These are phyloP conservation scores for Diplodia scrobiculata DNA, from an alignment of 2,329 filamentous ascomycete genomes.

Conservation along the genomic window DNA sequence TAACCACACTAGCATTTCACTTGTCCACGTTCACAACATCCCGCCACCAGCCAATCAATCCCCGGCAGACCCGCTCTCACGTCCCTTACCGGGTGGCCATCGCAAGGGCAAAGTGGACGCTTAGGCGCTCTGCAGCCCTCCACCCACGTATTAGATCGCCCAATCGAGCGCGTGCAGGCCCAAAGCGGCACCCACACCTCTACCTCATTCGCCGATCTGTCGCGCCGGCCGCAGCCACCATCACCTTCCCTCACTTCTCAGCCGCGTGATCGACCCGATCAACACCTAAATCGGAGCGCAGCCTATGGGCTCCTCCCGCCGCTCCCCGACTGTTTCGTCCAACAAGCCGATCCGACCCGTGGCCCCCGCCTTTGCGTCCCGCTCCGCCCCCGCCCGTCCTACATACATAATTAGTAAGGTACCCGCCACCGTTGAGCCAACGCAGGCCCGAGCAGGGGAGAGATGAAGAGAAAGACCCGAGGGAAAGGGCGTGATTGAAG, in stretches of 20 bases:
- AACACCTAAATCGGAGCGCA: not conserved
- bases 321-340: not conserved
- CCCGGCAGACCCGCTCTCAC: not conserved
- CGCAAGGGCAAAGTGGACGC: constrained; percentile 1
- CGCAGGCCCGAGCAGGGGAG: not conserved
- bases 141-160: constrained; percentile 9
- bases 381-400: not conserved
- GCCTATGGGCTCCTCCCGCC: not conserved
- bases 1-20: not conserved
- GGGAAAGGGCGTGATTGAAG: not conserved
- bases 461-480: not conserved
- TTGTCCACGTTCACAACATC: not conserved
- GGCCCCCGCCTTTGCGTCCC: not conserved
- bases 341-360: not conserved
- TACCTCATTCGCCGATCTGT: not conserved
- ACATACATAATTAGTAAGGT: not conserved
- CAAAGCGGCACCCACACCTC: not conserved
- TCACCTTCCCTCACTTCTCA: not conserved
- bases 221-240: not conserved
- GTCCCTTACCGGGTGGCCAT: not conserved
- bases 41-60: constrained; percentile 7
- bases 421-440: not conserved
- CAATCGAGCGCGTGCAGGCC: not conserved
- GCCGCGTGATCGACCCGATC: not conserved
- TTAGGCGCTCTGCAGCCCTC: not conserved